Conservation (phyloP, 345 rosid species). For the Populus euphratica region DNA sequence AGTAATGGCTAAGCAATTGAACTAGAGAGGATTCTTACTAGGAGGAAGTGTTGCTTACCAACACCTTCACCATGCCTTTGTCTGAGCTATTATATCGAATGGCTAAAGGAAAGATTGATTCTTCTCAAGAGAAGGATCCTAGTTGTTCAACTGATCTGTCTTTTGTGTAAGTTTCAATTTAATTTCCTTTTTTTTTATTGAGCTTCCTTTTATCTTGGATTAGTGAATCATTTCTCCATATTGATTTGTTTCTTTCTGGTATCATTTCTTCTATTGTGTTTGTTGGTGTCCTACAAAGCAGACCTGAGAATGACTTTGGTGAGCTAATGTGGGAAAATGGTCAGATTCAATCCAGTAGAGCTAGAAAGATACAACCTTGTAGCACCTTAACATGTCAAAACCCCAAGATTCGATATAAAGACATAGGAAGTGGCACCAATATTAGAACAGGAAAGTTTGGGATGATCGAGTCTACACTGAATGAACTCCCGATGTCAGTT, state of each 20-base stretch:
- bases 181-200: neutral
- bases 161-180: slow-evolving; percentile 47
- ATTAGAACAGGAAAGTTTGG: slow-evolving; percentile 33
- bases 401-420: slow-evolving; percentile 33
- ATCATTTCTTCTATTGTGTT: neutral
- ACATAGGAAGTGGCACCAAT: slow-evolving; percentile 27
- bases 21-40: slow-evolving; percentile 14
- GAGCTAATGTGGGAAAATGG: slow-evolving; percentile 87
- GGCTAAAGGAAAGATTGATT: slow-evolving; percentile 44
- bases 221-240: neutral
- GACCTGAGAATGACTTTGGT: slow-evolving; percentile 56
- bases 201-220: neutral
- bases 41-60: slow-evolving; percentile 3
- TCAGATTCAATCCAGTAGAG: slow-evolving; percentile 58
- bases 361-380: slow-evolving; percentile 33
- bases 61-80: slow-evolving; percentile 59
- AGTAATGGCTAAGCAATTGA: slow-evolving; percentile 22
- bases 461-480: slow-evolving; percentile 26
- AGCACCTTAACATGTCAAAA: slow-evolving; percentile 16
- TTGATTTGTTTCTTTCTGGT: neutral
- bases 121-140: slow-evolving; percentile 40
- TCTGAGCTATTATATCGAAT: slow-evolving; percentile 61
- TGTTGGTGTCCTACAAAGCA: slow-evolving; percentile 29
- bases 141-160: slow-evolving; percentile 37
- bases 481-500: slow-evolving; percentile 45